Evolutionary conservation across 768 basidiomycete genomes (phyloP), one percentile per base, ranked within the genome.

Genomic region (Mycena vulgaris): DNA sequence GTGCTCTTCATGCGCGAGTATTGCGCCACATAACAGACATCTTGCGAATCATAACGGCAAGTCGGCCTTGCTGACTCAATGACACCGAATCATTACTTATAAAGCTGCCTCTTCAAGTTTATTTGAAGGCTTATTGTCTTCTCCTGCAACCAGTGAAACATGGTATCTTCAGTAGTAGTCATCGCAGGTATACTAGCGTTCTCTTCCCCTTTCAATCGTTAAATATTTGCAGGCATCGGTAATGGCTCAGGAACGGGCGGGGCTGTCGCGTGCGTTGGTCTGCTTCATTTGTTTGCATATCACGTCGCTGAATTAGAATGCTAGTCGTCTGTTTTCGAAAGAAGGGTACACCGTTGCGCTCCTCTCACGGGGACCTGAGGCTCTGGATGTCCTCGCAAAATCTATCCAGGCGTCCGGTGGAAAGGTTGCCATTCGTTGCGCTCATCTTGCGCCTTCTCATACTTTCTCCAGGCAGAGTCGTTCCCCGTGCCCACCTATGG

Each of bases 281-380:
- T 28, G 16, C 6, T 52, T 55, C 37, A 47, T 68, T 30, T 67
- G 45, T 21, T n/a, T n/a, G n/a, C n/a, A n/a, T n/a, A n/a, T n/a
- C n/a, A 60, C 60, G 42, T 42, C 21, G 8, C 42, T 56, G n/a
- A 33, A 27, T 52, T 31, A 19, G 33, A 30, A 63, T 17, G 25
- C 28, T 73, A 92, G 91, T 21, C 90, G 88, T 31, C 72, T 87
- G 21, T 91, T 92, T 68, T 84, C 89, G 9, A 88, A 87, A 74
- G 80, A 86, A 33, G 92, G 92, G 0, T 93, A 92, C 75, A 87
- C 83, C 49, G 85, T 93, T 35, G 93, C 92, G 0, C 80, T 94
- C 51, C 83, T 93, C 42, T 90, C 92, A 17, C 84, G 92, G 55
- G 87, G 89, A 19, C 76, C 82, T 3, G 86, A 87, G 21, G 76